phyloP scores from a whole-genome alignment of 306 rosid genomes.

The Castanea sativa region DNA sequence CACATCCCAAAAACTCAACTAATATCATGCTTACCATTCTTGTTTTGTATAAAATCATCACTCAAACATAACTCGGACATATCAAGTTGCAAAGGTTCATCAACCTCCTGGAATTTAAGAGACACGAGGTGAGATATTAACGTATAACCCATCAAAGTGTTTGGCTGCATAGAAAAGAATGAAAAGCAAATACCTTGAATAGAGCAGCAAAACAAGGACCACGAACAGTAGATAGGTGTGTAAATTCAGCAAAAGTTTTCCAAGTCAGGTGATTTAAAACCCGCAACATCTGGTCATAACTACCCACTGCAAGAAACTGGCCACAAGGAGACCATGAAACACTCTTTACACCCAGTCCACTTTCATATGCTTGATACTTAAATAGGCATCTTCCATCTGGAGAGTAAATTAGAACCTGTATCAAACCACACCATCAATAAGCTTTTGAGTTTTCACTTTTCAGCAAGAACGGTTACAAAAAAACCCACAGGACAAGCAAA shows the following conservation, averaged over 20 bases:
- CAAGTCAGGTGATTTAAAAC: slow-evolving; percentile 91
- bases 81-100: slow-evolving; percentile 85
- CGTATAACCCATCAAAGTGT: neutral
- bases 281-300: slow-evolving; percentile 97
- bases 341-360: slow-evolving; percentile 92
- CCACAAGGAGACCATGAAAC: slow-evolving; percentile 99
- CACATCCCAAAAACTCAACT: slow-evolving; percentile 5
- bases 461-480: slow-evolving; percentile 14
- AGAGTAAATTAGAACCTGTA: slow-evolving; percentile 88
- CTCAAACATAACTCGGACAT: slow-evolving; percentile 80
- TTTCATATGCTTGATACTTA: slow-evolving; percentile 95
- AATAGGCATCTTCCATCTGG: slow-evolving; percentile 95
- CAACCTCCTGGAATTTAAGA: slow-evolving; percentile 70
- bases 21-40: slow-evolving; percentile 52
- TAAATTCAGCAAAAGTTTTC: slow-evolving; percentile 97
- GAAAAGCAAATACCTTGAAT: slow-evolving; percentile 62
- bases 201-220: slow-evolving; percentile 81
- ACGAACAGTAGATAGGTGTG: slow-evolving; percentile 79
- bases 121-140: slow-evolving; percentile 20
- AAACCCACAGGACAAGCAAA: slow-evolving; percentile 4
- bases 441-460: slow-evolving; percentile 1
- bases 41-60: slow-evolving; percentile 68
- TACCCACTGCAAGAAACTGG: slow-evolving; percentile 92
- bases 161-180: slow-evolving; percentile 5
- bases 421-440: slow-evolving; percentile 30